Conservation (phyloP, 768 basidiomycete genomes). For the Kwoniella sp. region DNA sequence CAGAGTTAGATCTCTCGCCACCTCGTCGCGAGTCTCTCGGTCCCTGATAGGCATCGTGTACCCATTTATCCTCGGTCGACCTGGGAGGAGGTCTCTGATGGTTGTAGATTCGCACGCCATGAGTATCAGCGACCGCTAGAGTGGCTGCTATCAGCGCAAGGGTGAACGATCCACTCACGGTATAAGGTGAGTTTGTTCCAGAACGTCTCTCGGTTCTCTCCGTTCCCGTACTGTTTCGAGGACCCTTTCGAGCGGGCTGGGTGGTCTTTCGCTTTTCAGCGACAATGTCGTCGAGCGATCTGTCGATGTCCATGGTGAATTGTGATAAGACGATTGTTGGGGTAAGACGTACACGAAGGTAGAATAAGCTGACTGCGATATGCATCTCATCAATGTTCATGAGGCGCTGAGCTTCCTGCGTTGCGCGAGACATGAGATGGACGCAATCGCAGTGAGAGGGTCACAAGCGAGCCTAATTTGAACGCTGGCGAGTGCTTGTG, state of each 20-base stretch:
- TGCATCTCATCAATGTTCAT: too few relatives aligned
- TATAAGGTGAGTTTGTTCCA: slow-evolving; percentile 10
- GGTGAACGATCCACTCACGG: slow-evolving; percentile 7
- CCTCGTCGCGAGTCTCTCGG: slow-evolving; percentile 26
- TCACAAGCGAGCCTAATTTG: background rate
- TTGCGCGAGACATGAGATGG: background rate
- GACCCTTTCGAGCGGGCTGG: slow-evolving; percentile 13
- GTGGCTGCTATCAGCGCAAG: too few relatives aligned
- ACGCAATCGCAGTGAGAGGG: background rate
- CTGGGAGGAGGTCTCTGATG: slow-evolving; percentile 46
- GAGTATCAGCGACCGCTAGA: background rate
- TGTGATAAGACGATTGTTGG: background rate
- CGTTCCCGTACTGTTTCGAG: background rate
- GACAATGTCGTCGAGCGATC: slow-evolving; percentile 48
- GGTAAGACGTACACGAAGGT: background rate
- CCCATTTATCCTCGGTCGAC: slow-evolving; percentile 52
- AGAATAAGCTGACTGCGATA: background rate
- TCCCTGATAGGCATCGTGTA: slow-evolving; percentile 44
- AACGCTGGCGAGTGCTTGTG: too few relatives aligned
- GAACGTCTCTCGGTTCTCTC: slow-evolving; percentile 14
- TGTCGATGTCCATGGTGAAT: slow-evolving; percentile 47
- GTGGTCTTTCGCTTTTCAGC: slow-evolving; percentile 37
- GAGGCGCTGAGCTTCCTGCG: too few relatives aligned
- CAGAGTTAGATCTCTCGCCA: slow-evolving; percentile 7
- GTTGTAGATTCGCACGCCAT: background rate